Base-by-base conservation (phyloP, 2,329 filamentous ascomycete genomes). In the Colletotrichum noveboracense region DNA sequence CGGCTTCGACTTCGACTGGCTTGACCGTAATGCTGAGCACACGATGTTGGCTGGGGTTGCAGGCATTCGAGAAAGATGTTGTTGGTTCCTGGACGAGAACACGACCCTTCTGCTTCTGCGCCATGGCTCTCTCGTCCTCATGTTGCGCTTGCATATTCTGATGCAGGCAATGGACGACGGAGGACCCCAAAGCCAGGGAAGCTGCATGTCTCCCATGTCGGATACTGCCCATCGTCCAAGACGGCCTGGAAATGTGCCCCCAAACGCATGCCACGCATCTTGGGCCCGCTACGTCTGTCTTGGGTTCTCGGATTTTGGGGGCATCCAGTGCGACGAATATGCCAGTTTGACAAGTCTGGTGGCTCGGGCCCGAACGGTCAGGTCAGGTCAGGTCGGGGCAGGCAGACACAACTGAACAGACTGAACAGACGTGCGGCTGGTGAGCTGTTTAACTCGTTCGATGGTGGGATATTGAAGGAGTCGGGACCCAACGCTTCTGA, bases 391-490 rank as follows among this genome's bases (percentile, higher is more conserved):
- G 43, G 43, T 38, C 36, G 9, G 36, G 36, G 38, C 38, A 48
- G 38, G 21, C 38, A n/a, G 38, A 48, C 36, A 3, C 1, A 38
- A 38, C 7, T 38, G 36, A 18, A 38, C 16, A 38, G 36, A 43
- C 38, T 58, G 56, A 38, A 36, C 6, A 34, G 30, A 69, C n/a
- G 43, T 48, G 43, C 43, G 43, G 43, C 43, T 48, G 43, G 43
- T 48, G 43, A 48, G 43, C 43, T 48, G 43, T 21, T 48, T 13
- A 16, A 74, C 6, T 73, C 34, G 56, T 73, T 68, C 58, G 70
- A 68, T 60, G 58, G 70, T 43, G 32, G 68, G 58, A 74, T 30
- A 76, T 74, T 76, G 70, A 34, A 73, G 74, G 74, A 69, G 64
- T 14, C 48, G 21, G 10, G 64, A 68, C 58, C 48, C 70, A 69